Evolutionary conservation across 179 eudicot species (phyloP).

Genomic region (Gypsophila paniculata): DNA sequence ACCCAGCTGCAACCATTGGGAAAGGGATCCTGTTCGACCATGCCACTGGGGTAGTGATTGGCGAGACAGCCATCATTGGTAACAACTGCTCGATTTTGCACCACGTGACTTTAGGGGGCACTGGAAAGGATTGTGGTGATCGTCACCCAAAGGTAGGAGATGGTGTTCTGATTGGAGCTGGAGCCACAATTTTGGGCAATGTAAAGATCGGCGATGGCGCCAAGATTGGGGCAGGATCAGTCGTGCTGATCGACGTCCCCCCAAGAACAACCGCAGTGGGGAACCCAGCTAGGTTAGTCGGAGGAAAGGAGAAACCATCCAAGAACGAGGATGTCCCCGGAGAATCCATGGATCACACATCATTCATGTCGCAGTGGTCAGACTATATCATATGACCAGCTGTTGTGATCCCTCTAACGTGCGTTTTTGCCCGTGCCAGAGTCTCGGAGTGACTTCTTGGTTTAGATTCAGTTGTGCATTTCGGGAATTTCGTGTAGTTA

Average conservation of each 20-base stretch:
- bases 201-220: slow-evolving; percentile 63
- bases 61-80: slow-evolving; percentile 60
- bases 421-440: neutral
- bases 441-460: neutral
- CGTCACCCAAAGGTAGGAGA: slow-evolving; percentile 62
- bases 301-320: slow-evolving; percentile 53
- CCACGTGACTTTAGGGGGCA: slow-evolving; percentile 62
- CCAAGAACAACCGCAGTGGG: slow-evolving; percentile 65
- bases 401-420: neutral
- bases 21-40: slow-evolving; percentile 59
- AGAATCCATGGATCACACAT: slow-evolving; percentile 68
- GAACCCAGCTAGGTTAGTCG: slow-evolving; percentile 66
- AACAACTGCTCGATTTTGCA: slow-evolving; percentile 55
- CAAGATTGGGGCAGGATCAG: slow-evolving; percentile 64
- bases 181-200: slow-evolving; percentile 56
- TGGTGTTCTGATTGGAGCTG: slow-evolving; percentile 64
- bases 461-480: neutral
- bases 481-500: slow-evolving; percentile 1
- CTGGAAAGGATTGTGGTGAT: slow-evolving; percentile 55
- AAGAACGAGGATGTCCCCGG: slow-evolving; percentile 53
- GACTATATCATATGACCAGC: slow-evolving; percentile 48
- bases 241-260: slow-evolving; percentile 59
- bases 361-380: slow-evolving; percentile 66
- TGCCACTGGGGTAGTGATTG: slow-evolving; percentile 64
- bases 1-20: slow-evolving; percentile 59